Evolutionary conservation across 2,329 filamentous ascomycete genomes (phyloP).

Genomic region (Clarireedia monteithiana): DNA sequence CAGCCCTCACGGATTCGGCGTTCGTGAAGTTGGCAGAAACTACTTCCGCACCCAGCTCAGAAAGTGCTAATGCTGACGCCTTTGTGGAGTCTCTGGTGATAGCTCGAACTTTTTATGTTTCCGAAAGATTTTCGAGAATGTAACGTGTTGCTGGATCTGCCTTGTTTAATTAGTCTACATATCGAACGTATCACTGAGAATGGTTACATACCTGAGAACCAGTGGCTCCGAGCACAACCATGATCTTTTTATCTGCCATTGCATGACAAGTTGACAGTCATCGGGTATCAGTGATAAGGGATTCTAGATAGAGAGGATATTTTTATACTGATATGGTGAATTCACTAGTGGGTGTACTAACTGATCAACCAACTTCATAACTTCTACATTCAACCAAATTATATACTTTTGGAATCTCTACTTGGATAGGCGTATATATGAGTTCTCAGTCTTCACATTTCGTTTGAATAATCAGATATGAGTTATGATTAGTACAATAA

Average conservation of each 20-base stretch:
- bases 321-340: background rate
- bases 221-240: background rate
- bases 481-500: no score
- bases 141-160: slow-evolving; percentile 1
- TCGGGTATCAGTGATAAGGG: background rate
- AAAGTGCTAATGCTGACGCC: background rate
- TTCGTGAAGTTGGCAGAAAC: background rate
- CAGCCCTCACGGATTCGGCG: background rate
- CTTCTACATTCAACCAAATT: no score
- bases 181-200: background rate
- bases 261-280: background rate
- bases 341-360: no score
- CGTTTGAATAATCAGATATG: no score
- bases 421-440: no score
- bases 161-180: background rate
- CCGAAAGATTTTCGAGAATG: background rate
- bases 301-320: background rate
- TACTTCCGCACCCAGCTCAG: background rate
- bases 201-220: background rate
- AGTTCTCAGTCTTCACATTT: no score
- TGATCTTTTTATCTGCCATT: background rate
- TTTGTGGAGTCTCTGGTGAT: background rate
- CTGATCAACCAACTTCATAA: no score
- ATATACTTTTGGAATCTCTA: no score
- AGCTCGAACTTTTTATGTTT: slow-evolving; percentile 1